Evolutionary conservation across 2,329 filamentous ascomycete species (phyloP).

Genomic region (Arthrobotrys entomopaga): DNA sequence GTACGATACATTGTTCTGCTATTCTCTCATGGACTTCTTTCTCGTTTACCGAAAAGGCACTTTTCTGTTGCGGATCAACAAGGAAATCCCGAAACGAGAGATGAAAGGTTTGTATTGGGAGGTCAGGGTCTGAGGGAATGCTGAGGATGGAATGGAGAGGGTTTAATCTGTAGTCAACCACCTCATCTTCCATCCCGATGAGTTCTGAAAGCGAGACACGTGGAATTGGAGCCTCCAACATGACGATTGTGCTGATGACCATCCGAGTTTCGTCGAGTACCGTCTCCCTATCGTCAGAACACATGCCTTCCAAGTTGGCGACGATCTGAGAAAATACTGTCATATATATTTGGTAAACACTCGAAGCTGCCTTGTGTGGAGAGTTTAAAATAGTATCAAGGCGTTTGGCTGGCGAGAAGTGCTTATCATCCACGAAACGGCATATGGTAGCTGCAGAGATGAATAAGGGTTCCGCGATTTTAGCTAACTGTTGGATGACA

Average conservation of each 20-base stretch:
- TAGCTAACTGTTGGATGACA: constrained; percentile 13
- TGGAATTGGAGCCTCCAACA: constrained; percentile 11
- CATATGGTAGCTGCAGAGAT: constrained; percentile 40
- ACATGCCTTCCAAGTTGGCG: not conserved
- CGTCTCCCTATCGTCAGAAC: not conserved
- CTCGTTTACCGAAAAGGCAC: constrained; percentile 62
- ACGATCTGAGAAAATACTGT: constrained; percentile 13
- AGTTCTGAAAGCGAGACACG: constrained; percentile 10
- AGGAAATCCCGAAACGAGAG: constrained; percentile 59
- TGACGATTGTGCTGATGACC: constrained; percentile 18
- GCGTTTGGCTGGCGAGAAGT: constrained; percentile 1
- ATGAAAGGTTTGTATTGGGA: constrained; percentile 21
- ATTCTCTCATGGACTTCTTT: constrained; percentile 60
- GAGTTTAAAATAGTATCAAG: constrained; percentile 5
- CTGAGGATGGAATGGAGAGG: constrained; percentile 19
- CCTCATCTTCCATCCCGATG: constrained; percentile 13
- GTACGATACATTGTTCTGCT: constrained; percentile 61
- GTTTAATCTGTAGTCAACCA: constrained; percentile 12
- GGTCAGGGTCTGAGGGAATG: not conserved
- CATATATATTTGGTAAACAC: constrained; percentile 19
- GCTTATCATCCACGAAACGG: constrained; percentile 18
- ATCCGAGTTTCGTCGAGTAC: constrained; percentile 1
- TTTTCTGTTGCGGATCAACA: constrained; percentile 56
- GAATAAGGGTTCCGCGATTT: constrained; percentile 21
- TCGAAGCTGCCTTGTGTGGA: not conserved